Conservation (phyloP, 768 basidiomycete genomes). For the Lanmaoa pseudosensibilis region DNA sequence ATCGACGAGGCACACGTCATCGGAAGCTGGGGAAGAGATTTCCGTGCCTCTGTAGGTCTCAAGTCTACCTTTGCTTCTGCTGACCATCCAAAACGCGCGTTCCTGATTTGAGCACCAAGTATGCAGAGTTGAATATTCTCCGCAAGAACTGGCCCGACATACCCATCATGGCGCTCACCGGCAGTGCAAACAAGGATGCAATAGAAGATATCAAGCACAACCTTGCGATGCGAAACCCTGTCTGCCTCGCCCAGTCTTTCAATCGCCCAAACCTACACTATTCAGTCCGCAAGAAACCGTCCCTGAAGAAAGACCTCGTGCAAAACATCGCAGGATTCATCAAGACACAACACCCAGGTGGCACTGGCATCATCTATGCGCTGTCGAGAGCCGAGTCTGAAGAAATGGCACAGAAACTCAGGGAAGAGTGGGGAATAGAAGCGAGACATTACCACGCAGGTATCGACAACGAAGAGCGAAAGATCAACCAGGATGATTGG, state of each 20-base stretch:
- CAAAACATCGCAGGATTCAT: constrained; percentile 73
- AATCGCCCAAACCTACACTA: constrained; percentile 93
- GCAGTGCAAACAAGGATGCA: constrained; percentile 82
- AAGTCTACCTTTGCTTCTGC: constrained; percentile 1
- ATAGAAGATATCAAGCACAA: constrained; percentile 75
- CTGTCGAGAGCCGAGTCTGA: constrained; percentile 73
- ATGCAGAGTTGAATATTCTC: constrained; percentile 63
- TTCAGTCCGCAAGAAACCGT: constrained; percentile 50
- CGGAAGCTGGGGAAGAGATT: constrained; percentile 91
- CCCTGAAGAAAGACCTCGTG: constrained; percentile 43
- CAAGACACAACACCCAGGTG: constrained; percentile 47
- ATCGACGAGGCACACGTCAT: constrained; percentile 98
- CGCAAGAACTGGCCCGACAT: constrained; percentile 73
- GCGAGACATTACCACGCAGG: constrained; percentile 88
- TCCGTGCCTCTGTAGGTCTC: constrained; percentile 71
- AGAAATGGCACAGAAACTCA: constrained; percentile 67
- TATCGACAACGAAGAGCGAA: constrained; percentile 62
- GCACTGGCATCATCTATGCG: constrained; percentile 88
- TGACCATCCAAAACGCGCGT: neutral
- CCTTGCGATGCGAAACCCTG: constrained; percentile 60
- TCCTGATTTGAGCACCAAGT: constrained; percentile 44
- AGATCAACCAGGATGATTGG: constrained; percentile 69
- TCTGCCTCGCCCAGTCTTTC: constrained; percentile 75
- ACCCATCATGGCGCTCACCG: constrained; percentile 96
- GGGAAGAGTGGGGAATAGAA: constrained; percentile 53